Percentiles rank a stretch among this genome's conserved stretches.
Evolutionary conservation across 148 eudicot species (phyloP).

Genomic region (Cornus kousa): DNA sequence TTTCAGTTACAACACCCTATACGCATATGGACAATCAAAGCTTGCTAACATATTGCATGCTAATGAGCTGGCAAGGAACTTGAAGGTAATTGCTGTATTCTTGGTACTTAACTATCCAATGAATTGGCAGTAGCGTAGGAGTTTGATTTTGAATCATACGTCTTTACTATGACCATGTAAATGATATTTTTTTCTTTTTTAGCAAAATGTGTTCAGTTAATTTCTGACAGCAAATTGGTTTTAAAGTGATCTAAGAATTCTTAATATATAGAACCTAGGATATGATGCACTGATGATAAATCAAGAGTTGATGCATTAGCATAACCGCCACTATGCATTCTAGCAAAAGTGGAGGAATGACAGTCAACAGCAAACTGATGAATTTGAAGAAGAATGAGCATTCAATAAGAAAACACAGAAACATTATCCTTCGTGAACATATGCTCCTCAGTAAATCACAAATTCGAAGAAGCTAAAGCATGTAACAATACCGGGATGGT

Average conservation of each 20-base stretch:
- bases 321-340: too few species aligned
- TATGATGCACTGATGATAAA: too few species aligned
- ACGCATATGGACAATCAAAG: slow-evolving; percentile 90
- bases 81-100: slow-evolving; percentile 48
- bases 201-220: neutral
- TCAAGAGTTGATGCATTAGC: neutral
- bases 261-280: neutral
- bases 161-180: neutral
- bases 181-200: too few species aligned
- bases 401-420: too few species aligned
- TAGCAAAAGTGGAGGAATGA: neutral
- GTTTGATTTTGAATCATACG: neutral
- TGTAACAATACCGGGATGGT: too few species aligned
- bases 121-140: neutral
- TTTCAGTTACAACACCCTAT: slow-evolving; percentile 54
- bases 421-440: too few species aligned
- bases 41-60: slow-evolving; percentile 83
- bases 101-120: neutral
- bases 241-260: neutral
- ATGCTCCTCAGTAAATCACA: too few species aligned
- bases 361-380: neutral
- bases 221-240: neutral
- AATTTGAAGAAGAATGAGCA: too few species aligned
- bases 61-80: slow-evolving; percentile 61
- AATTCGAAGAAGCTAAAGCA: too few species aligned